These are phyloP conservation scores for Talaromyces liani DNA, from an alignment of 495 filamentous ascomycete genomes.

Conservation along the genomic window DNA sequence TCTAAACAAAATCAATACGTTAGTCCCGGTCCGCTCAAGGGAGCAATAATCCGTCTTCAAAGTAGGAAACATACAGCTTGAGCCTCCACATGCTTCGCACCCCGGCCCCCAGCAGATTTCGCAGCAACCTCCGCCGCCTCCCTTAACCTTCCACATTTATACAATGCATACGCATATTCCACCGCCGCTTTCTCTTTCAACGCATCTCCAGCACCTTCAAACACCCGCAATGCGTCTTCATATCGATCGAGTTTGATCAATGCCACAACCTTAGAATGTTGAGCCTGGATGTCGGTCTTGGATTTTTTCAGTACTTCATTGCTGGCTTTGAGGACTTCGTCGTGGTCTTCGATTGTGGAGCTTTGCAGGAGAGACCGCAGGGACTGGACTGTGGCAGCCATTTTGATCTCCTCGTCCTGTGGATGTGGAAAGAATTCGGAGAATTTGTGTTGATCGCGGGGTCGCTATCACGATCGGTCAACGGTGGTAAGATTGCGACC, in stretches of 20 bases:
- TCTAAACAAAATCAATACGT: constrained; percentile 28
- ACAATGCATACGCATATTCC: constrained; percentile 87
- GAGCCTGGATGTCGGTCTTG: constrained; percentile 57
- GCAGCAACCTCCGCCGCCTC: constrained; percentile 58
- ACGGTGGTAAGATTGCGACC: neutral
- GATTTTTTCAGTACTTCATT: constrained; percentile 59
- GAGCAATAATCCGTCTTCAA: neutral
- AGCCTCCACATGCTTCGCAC: constrained; percentile 75
- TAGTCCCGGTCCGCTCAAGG: neutral
- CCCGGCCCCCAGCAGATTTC: constrained; percentile 43
- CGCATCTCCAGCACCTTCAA: constrained; percentile 62
- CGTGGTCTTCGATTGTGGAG: constrained; percentile 65
- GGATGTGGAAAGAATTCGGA: neutral
- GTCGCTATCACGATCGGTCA: neutral
- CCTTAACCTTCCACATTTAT: constrained; percentile 71
- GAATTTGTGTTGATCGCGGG: neutral
- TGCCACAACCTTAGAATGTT: constrained; percentile 74
- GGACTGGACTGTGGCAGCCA: constrained; percentile 23
- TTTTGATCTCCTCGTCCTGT: neutral
- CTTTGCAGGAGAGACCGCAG: constrained; percentile 49
- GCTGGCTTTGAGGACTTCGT: constrained; percentile 61
- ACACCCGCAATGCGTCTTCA: constrained; percentile 73
- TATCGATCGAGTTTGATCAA: constrained; percentile 90
- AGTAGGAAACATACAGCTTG: constrained; percentile 56
- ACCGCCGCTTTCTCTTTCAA: constrained; percentile 60